phyloP scores from a whole-genome alignment of 2,329 filamentous ascomycete genomes.

The Xylariaceae sp. region DNA sequence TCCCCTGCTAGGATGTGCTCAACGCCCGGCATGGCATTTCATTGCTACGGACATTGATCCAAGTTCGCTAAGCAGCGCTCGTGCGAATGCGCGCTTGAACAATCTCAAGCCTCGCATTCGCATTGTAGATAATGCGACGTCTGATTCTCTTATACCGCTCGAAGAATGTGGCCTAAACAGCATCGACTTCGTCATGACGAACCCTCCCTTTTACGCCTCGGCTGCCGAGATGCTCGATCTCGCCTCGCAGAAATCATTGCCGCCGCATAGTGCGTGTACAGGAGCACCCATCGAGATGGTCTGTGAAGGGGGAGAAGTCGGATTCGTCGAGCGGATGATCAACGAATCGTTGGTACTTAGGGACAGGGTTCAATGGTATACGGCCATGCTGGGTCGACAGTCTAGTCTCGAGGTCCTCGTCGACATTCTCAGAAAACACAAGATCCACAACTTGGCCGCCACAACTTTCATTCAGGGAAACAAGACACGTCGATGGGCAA shows the following conservation, averaged over 20 bases:
- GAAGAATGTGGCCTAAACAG: constrained; percentile 43
- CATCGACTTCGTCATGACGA: constrained; percentile 85
- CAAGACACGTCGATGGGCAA: constrained; percentile 77
- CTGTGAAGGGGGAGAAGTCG: constrained; percentile 67
- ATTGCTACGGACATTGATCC: constrained; percentile 75
- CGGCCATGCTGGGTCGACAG: constrained; percentile 81
- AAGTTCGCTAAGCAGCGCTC: constrained; percentile 61
- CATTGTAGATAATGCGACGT: constrained; percentile 50
- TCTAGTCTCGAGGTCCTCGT: constrained; percentile 61
- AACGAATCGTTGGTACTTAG: constrained; percentile 59
- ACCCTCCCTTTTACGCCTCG: constrained; percentile 90
- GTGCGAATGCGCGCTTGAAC: constrained; percentile 63
- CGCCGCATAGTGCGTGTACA: constrained; percentile 68
- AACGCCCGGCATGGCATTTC: constrained; percentile 65
- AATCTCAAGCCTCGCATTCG: constrained; percentile 57
- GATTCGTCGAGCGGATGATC: constrained; percentile 67
- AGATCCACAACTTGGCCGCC: constrained; percentile 73
- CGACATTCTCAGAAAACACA: constrained; percentile 49
- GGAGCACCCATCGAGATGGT: constrained; percentile 85
- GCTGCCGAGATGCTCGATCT: constrained; percentile 61
- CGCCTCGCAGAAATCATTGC: constrained; percentile 59
- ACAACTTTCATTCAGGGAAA: constrained; percentile 72
- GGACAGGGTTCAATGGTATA: constrained; percentile 75
- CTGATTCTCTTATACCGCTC: constrained; percentile 59
- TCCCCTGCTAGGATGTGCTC: constrained; percentile 68